Evolutionary conservation across 495 filamentous ascomycete genomes (phyloP).

Genomic region (Alectoria sarmentosa): DNA sequence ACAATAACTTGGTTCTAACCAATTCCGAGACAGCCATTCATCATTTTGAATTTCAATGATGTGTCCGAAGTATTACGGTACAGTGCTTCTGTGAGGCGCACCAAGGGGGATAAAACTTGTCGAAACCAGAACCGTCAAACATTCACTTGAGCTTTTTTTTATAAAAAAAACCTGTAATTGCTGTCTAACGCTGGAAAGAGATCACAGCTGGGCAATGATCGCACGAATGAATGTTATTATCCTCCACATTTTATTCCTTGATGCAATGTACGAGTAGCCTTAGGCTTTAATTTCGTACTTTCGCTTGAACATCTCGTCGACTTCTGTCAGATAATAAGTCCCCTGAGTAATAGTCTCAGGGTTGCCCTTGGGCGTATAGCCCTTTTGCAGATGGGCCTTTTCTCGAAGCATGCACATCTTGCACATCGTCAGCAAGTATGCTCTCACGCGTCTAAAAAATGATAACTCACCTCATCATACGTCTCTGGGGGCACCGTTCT

Average conservation of each 20-base stretch:
- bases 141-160: too few relatives aligned
- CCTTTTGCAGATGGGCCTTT: constrained; percentile 88
- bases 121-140: not conserved
- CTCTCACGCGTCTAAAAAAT: not conserved
- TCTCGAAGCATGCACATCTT: constrained; percentile 92
- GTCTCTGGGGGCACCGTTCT: constrained; percentile 70
- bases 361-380: constrained; percentile 72
- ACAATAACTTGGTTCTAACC: not conserved
- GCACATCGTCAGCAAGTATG: constrained; percentile 18
- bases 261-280: constrained; percentile 19
- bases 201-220: not conserved
- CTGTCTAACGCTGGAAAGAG: not conserved
- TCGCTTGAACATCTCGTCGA: constrained; percentile 95
- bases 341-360: constrained; percentile 68
- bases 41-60: not conserved
- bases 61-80: too few relatives aligned
- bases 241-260: not conserved
- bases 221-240: not conserved
- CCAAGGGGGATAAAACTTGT: too few relatives aligned
- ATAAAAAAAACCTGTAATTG: too few relatives aligned
- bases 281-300: constrained; percentile 84
- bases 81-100: not conserved
- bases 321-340: constrained; percentile 81
- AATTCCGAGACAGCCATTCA: not conserved
- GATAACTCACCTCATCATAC: constrained; percentile 68